These are phyloP conservation scores for Phtheirospermum japonicum DNA, from an alignment of 257 asterid species.

Conservation along the genomic window DNA sequence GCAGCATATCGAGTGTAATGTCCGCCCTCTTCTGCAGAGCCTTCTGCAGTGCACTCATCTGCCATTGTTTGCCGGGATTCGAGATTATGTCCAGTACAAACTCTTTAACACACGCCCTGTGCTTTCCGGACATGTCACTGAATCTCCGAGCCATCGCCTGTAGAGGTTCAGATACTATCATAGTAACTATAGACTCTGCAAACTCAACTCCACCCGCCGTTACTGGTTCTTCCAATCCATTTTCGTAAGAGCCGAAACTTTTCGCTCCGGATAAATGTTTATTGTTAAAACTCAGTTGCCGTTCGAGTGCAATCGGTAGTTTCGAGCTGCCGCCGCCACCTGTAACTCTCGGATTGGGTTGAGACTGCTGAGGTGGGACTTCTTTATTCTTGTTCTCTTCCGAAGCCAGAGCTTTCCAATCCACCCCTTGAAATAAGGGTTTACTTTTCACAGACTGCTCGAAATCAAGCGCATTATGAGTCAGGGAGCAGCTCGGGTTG, in stretches of 20 bases:
- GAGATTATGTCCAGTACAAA: constrained; percentile 62
- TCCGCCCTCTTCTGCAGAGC: constrained; percentile 64
- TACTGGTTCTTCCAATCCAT: constrained; percentile 56
- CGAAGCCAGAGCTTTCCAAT: constrained; percentile 87
- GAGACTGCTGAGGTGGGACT: constrained; percentile 50
- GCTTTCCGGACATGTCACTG: constrained; percentile 54
- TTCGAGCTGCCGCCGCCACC: constrained; percentile 53
- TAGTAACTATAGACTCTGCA: constrained; percentile 71
- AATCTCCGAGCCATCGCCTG: constrained; percentile 57
- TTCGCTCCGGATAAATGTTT: constrained; percentile 49
- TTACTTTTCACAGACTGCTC: constrained; percentile 92
- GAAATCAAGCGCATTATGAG: constrained; percentile 63
- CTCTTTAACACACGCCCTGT: constrained; percentile 58
- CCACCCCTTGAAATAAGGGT: constrained; percentile 92
- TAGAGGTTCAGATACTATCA: constrained; percentile 79
- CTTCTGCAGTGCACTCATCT: constrained; percentile 74
- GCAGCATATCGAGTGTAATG: constrained; percentile 56
- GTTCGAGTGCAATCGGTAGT: constrained; percentile 50
- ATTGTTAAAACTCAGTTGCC: constrained; percentile 47
- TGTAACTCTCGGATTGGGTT: constrained; percentile 39
- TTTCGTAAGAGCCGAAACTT: constrained; percentile 56
- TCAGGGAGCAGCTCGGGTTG: constrained; percentile 95
- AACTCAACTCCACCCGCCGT: constrained; percentile 58
- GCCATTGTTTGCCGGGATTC: constrained; percentile 66
- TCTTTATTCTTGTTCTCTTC: constrained; percentile 70